Evolutionary conservation across 2,329 filamentous ascomycete genomes (phyloP), one percentile per base, ranked within the genome.

Genomic region (Beauveria sp.): DNA sequence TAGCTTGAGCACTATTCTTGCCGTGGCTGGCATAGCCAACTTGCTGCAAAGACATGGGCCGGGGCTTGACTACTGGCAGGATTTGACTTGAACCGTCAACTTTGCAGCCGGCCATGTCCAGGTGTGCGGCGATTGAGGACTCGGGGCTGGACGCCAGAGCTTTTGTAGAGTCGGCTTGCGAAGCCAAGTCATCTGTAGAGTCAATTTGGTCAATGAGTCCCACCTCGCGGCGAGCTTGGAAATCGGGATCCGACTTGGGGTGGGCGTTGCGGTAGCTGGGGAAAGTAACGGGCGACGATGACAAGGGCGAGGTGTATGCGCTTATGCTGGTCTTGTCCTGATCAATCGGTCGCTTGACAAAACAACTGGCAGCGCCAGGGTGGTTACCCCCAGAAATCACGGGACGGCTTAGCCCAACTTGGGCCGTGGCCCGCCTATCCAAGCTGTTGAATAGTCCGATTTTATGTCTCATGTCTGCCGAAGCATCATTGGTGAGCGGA

Each of bases 401-500:
- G 1, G 85, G 80, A 4, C 80, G 84, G 70, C 82, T 89, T 28
- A 91, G 68, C 4, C 83, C 84, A 2, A 91, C 79, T 65, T 83
- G 85, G 1, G 89, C 79, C 46, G 81, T 81, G 2, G 82, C 83
- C 63, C 88, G 86, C 66, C 88, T 86, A 69, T 90, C 86, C 10
- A 79, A 75, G 58, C 78, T 84, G 24, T 78, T 77, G 58, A 88
- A 86, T 3, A 83, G 66, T 65, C 81, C 80, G 40, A 50, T 5
- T 48, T 85, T 79, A 63, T 91, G 88, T 7, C 85, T 84, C 0
- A 75, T 73, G 42, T 82, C 79, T 12, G 24, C 20, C 62, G 67
- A 66, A 20, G 67, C 70, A 9, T 75, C 74, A 34, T 70, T 68
- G 24, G 50, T 45, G 8, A 49, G 20, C 7, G 50, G 42, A 3